Evolutionary conservation across 2,329 filamentous ascomycete genomes (phyloP).

Genomic region (Catunica adiposa): DNA sequence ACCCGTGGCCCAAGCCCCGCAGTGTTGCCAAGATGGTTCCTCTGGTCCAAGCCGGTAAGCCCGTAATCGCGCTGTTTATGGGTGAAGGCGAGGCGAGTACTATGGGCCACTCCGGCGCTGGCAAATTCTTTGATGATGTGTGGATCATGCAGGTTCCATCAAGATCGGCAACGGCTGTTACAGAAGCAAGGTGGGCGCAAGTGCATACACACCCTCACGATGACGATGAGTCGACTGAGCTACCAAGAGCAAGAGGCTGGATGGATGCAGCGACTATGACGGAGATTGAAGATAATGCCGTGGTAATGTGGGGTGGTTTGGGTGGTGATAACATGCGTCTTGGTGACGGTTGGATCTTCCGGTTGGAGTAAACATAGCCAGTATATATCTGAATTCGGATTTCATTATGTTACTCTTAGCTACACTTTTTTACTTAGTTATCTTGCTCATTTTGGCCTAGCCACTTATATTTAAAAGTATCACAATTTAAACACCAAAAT

Average conservation of each 20-base stretch:
- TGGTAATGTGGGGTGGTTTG: conserved; percentile 46
- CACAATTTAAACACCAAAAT: too few relatives aligned
- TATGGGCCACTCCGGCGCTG: conserved; percentile 33
- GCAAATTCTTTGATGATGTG: conserved; percentile 40
- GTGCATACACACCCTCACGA: conserved; percentile 34
- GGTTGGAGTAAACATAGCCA: conserved; percentile 18
- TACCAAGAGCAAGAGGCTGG: conserved; percentile 40
- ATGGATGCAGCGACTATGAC: conserved; percentile 39
- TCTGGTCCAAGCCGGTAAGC: conserved; percentile 41
- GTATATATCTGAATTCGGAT: neutral
- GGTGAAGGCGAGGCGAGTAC: conserved; percentile 37
- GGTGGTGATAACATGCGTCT: conserved; percentile 33
- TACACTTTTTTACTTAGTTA: too few relatives aligned
- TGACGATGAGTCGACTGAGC: conserved; percentile 31
- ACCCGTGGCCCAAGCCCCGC: conserved; percentile 9
- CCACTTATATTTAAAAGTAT: too few relatives aligned
- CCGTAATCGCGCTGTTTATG: conserved; percentile 45
- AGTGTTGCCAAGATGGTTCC: conserved; percentile 35
- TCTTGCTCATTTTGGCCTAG: too few relatives aligned
- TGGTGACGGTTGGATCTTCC: conserved; percentile 49
- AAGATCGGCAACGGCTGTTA: conserved; percentile 32
- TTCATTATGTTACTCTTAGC: neutral
- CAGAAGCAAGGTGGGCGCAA: conserved; percentile 41
- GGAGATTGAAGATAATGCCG: conserved; percentile 41
- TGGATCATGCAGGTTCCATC: conserved; percentile 47